Evolutionary conservation across 2,329 filamentous ascomycete genomes (phyloP).

Genomic region (Cytospora piceicola): DNA sequence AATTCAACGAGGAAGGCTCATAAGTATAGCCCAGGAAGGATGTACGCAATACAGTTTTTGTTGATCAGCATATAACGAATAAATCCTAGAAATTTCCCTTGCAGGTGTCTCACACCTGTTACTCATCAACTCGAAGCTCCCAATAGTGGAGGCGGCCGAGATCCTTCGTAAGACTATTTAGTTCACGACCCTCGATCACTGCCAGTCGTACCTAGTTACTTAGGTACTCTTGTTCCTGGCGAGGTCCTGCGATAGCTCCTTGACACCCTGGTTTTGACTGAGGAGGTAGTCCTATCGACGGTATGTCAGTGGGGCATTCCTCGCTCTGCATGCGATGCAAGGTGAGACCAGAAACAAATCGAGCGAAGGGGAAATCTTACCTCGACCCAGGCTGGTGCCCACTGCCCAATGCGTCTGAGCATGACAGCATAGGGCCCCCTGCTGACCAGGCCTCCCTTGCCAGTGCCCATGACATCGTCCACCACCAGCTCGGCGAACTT

Average conservation of each 20-base stretch:
- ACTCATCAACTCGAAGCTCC: too few relatives aligned
- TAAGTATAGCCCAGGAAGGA: too few relatives aligned
- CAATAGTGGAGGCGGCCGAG: too few relatives aligned
- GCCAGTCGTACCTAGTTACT: not conserved
- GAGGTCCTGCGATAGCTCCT: not conserved
- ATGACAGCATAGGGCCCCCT: not conserved
- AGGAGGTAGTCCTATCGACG: not conserved
- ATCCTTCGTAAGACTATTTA: too few relatives aligned
- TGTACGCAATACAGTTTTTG: too few relatives aligned
- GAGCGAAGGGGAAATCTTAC: not conserved
- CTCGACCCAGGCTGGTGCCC: not conserved
- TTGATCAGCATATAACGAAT: too few relatives aligned
- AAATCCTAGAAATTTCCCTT: too few relatives aligned
- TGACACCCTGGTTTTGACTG: not conserved
- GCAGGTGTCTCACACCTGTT: too few relatives aligned
- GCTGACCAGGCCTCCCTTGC: not conserved
- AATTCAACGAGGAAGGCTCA: too few relatives aligned
- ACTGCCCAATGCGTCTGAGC: not conserved
- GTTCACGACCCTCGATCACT: too few relatives aligned
- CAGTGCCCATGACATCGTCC: not conserved
- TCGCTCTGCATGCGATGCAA: too few relatives aligned
- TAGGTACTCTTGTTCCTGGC: slow-evolving; percentile 1
- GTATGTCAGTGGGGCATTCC: not conserved
- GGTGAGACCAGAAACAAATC: not conserved
- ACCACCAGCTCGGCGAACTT: slow-evolving; percentile 7